Evolutionary conservation across 1,284 basidiomycete genomes (phyloP), one percentile per base, ranked within the genome.

Genomic region (Chiua sp.): DNA sequence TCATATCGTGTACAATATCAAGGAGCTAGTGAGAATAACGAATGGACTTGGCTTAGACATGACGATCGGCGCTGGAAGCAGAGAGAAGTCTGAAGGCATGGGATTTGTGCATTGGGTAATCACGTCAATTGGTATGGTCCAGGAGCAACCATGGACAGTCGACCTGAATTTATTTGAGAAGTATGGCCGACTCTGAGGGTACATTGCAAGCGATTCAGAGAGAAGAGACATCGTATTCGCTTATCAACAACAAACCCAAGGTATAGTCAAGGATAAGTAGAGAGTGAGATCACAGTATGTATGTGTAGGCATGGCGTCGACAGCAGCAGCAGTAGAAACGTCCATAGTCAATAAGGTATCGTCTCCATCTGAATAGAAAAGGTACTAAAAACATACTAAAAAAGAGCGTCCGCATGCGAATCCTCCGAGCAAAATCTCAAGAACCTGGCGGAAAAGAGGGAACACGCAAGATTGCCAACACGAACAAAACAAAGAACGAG

Each of bases 291-390:
- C 42, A 44, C 42, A 44, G 42, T 44, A 44, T n/a, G 39, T 42
- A 42, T 44, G n/a, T 44, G n/a, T 44, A 44, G 42, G 42, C 42
- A 44, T 44, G 42, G n/a, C 42, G n/a, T 42, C 39, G 39, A 42
- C 7, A 11, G 37, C 18, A 20, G 37, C 7, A 22, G 42, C 4
- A 22, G 42, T 44, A 44, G 42, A 44, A 44, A 44, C 42, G 42
- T 44, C 42, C 42, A 22, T 44, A 44, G 42, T 44, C 56, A 47
- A 59, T 46, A 52, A 8, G 57, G 42, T 7, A 44, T 16, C 54
- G 47, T 60, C 49, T 56, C 51, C 51, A 49, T 63, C 22, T 35
- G 47, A 8, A 35, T 4, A 35, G 23, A 42, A 28, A 47, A 42
- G 22, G 20, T 10, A 37, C 35, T 37, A 5, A 16, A 32, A 32